Evolutionary conservation across 2,329 filamentous ascomycete genomes (phyloP), one percentile per base, ranked within the genome.

Genomic region (Aspergillus aculeatus): DNA sequence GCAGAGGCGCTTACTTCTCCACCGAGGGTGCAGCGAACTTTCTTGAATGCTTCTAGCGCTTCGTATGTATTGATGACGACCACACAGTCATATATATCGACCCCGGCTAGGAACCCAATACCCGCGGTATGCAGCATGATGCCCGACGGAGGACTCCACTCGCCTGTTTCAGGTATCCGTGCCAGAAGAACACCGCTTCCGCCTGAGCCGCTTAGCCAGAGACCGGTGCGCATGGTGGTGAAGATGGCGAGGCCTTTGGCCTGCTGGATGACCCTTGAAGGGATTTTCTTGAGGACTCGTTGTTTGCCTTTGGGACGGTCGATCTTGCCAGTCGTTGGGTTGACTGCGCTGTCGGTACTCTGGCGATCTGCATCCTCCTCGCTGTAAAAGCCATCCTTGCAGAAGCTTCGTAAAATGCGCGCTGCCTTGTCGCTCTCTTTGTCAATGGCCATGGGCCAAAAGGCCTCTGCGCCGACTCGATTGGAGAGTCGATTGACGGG

Each of bases 31-130:
- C 92, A 87, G 56, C 89, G 85, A 3, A 94, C 80, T 59, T 87
- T 88, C 38, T 90, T 92, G 71, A 97, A 96, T 0, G 90, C 86
- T 66, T 96, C 90, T 50, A 98, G 80, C 6, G 92, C 92, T 58
- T 91, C 84, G 50, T 90, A 86, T 49, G 90, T 92, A 78, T 96
- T 97, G 72, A 97, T 93, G 38, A 97, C 90, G 9, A 97, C 84
- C 14, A 98, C 90, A 71, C 93, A 96, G 74, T 98, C 94, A 80
- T 97, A 98, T 32, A 97, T 92, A 72, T 98, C 94, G 47, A 96
- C 89, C 2, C 93, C 94, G 5, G 93, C 88, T 56, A 96, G 84
- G 71, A 98, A 97, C 38, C 92, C 94, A 35, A 97, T 83, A 0
- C 90, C 92, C 1, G 91, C 86, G 0, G 94, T 96, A 72, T 98